Evolutionary conservation across 805 yeast species (phyloP), one percentile per base, ranked within the genome.

Genomic region (Saccharomyces kudriavzevii): DNA sequence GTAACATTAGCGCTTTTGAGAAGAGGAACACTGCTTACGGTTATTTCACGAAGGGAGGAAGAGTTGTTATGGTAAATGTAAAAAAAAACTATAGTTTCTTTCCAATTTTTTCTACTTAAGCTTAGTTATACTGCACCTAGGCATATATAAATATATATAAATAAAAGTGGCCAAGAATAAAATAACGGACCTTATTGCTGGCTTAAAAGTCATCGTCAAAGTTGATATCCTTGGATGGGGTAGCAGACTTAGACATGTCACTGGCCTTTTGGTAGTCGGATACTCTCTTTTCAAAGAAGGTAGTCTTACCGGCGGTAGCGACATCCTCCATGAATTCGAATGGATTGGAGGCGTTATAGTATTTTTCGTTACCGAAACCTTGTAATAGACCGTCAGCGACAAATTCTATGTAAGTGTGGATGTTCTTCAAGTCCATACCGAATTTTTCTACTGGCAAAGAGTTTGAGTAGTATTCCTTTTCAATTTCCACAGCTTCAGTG

Each of bases 191-290:
- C 24, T 17, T 11, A 17, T n/a, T 22, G 43, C 11, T 17, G 43
- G 22, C 40, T 76, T 84, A 92, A 73, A 92, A 92, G 66, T 91
- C 97, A 74, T 92, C 98, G 72, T 91, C 96, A 65, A 92, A 86
- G 50, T 85, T 75, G 75, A 92, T 90, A 48, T 80, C 79, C 55
- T 72, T 74, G 51, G 70, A 62, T 55, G 76, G 69, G 63, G 82
- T 79, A 62, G 75, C 72, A 52, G 81, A 70, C 60, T 79, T 77
- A 61, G 95, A 90, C 94, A 90, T 89, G 66, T 91, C 97, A 76
- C 97, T 97, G 55, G 97, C 97, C 78, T 91, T 92, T 76, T 91
- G 97, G 78, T 91, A 91, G 74, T 92, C 98, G 55, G 96, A 86
- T 54, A 92, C 98, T 76, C 97, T 87, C 82, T 92, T 92, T 80